A percentile compares a stretch with the other conserved stretches of the same genome.
Conservation (phyloP, 208 protist species). For the Crithidia sp. region DNA sequence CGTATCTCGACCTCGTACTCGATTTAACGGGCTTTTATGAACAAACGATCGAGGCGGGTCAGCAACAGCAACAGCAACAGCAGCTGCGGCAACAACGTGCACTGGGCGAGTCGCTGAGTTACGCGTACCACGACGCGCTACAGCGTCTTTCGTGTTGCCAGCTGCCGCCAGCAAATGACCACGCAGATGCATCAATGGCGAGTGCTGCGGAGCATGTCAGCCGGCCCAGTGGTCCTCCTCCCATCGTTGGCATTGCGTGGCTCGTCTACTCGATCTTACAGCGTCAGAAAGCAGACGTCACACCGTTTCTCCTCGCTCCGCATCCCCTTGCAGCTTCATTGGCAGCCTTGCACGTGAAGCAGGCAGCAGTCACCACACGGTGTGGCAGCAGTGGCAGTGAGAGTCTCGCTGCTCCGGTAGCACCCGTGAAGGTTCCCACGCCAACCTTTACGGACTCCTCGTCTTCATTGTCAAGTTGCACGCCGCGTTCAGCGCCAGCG, state of each 20-base stretch:
- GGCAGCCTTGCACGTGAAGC: neutral
- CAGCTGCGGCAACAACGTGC: neutral
- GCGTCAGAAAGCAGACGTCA: conserved; percentile 33
- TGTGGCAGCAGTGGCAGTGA: no score
- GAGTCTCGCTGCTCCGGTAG: no score
- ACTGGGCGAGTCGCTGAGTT: conserved; percentile 40
- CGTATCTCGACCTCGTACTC: conserved; percentile 54
- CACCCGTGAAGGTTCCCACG: no score
- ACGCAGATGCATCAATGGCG: no score
- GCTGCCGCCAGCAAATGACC: no score
- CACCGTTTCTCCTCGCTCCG: conserved; percentile 32
- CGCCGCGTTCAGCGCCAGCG: no score
- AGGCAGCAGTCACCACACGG: neutral
- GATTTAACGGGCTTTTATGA: conserved; percentile 54
- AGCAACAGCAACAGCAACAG: conserved; percentile 2
- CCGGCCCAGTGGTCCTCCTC: neutral
- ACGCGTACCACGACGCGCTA: conserved; percentile 43
- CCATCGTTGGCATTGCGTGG: conserved; percentile 62
- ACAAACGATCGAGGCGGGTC: conserved; percentile 16
- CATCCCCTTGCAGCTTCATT: conserved; percentile 25
- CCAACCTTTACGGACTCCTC: no score
- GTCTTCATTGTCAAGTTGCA: no score
- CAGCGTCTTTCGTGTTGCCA: conserved; percentile 19
- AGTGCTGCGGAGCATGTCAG: neutral
- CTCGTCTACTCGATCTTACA: conserved; percentile 66